These are phyloP conservation scores for Pterocarpus macrocarpus DNA, from an alignment of 306 rosid species.

Conservation along the genomic window DNA sequence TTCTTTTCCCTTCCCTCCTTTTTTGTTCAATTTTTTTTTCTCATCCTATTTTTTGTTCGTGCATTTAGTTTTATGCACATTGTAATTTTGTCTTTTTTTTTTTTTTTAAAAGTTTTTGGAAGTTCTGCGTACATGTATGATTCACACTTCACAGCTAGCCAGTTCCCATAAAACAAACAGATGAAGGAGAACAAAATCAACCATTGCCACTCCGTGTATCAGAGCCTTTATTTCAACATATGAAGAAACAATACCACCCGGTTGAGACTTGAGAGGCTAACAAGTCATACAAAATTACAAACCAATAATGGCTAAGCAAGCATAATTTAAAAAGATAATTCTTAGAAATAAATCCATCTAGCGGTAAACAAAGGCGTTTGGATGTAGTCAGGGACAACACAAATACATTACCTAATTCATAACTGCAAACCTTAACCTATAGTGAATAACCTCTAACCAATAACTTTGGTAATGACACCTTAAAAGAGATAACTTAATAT, in stretches of 20 bases:
- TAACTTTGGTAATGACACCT: slow-evolving; percentile 33
- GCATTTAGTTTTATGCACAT: too few species aligned
- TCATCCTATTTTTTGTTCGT: too few species aligned
- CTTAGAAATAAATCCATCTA: slow-evolving; percentile 19
- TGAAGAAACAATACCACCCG: not conserved
- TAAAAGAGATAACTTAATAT: slow-evolving; percentile 5
- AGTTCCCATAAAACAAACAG: not conserved
- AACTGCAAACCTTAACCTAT: slow-evolving; percentile 39
- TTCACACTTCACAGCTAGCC: not conserved
- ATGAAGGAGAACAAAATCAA: slow-evolving; percentile 2
- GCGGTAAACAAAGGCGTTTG: not conserved
- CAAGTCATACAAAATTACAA: not conserved
- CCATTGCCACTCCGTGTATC: not conserved
- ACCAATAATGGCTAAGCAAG: slow-evolving; percentile 24
- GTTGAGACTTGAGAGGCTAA: not conserved
- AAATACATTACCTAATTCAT: slow-evolving; percentile 42
- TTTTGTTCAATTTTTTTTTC: too few species aligned
- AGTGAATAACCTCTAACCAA: slow-evolving; percentile 40
- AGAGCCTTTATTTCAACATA: not conserved
- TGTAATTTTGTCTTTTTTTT: too few species aligned
- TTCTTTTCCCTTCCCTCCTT: too few species aligned
- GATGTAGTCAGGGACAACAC: slow-evolving; percentile 35
- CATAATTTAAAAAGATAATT: slow-evolving; percentile 8
- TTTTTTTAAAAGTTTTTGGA: too few species aligned
- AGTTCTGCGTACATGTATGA: not conserved